Evolutionary conservation across 805 yeast species (phyloP).

Genomic region (Pachysolen tannophilus): DNA sequence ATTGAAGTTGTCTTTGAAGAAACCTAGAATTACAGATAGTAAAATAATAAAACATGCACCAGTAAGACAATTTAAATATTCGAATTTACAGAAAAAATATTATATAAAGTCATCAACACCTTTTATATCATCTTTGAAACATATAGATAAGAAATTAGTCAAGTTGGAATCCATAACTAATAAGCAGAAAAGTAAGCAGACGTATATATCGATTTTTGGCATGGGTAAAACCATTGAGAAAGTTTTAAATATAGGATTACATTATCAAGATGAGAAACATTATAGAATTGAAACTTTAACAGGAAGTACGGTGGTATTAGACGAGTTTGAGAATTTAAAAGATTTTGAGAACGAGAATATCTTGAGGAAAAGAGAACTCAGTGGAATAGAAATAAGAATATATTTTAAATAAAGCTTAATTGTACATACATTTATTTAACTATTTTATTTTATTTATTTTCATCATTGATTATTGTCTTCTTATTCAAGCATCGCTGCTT

Average conservation of each 20-base stretch:
- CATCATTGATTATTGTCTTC: slow-evolving; percentile 7
- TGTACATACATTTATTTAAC: not conserved
- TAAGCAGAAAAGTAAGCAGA: slow-evolving; percentile 12
- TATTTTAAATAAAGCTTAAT: slow-evolving; percentile 20
- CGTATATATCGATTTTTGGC: slow-evolving; percentile 52
- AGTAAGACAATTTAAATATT: slow-evolving; percentile 32
- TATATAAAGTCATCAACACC: slow-evolving; percentile 64
- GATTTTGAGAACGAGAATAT: slow-evolving; percentile 16
- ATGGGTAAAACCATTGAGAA: slow-evolving; percentile 70
- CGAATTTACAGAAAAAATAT: slow-evolving; percentile 39
- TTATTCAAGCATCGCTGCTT: slow-evolving; percentile 29
- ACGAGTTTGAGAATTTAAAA: slow-evolving; percentile 39
- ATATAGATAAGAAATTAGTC: slow-evolving; percentile 44
- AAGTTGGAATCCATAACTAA: slow-evolving; percentile 33
- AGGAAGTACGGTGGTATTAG: slow-evolving; percentile 59
- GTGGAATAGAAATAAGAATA: slow-evolving; percentile 38
- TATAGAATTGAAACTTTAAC: slow-evolving; percentile 55
- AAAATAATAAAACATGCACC: slow-evolving; percentile 48
- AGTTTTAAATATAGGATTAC: slow-evolving; percentile 52
- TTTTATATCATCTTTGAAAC: slow-evolving; percentile 62
- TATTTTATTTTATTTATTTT: not conserved
- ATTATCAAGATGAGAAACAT: slow-evolving; percentile 43
- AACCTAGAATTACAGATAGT: too few relatives aligned
- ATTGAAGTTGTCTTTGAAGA: too few relatives aligned
- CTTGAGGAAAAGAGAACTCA: slow-evolving; percentile 36